Base-by-base conservation (phyloP, 768 basidiomycete genomes). In the Leccinum pellstonianum region DNA sequence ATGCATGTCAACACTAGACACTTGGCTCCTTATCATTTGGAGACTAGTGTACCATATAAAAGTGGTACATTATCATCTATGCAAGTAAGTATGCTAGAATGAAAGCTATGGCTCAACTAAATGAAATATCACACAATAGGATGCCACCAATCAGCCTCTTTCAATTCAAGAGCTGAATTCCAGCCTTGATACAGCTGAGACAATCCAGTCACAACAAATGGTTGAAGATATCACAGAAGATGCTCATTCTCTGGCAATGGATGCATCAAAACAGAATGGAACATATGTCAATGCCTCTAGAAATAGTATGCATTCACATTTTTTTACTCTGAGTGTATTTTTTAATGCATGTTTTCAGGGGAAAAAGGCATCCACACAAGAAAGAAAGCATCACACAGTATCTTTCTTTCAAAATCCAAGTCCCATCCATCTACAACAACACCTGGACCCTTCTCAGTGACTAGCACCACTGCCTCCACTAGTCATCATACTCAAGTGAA, bases 1-100 rank as follows among this genome's bases (percentile, higher is more conserved):
- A 23, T 70, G 46, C 37, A 62, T 43, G 19, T 68, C 37, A 71
- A 71, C 4, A 65, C 62, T 43, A 62, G 70, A 25, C 55, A 72
- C 14, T 4, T 65, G 12, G 60, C 35, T 19, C 0, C 12, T 10
- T 6, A 62, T 33, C 19, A 62, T 19, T 4, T 43, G 14, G 10
- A 29, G 17, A 3, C 37, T 29, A 27, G 2, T 12, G 5, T 23
- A n/a, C 8, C 12, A 25, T 7, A 27, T 50, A 33, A 52, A 21
- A 25, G 48, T 31, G 37, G n/a, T 6, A 2, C 1, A 47, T 1
- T 0, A 27, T 8, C 9, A 25, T 1, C 51, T 54, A 4, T 5
- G 25, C 64, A 69, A 8, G 67, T 68, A 10, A 62, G 68, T 48
- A 19, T 2, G 3, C 41, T 47, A 3, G 25, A n/a, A 38, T 9